Conservation (phyloP, 202 grass and related monocot species). For the Schoenoplectus triqueter region DNA sequence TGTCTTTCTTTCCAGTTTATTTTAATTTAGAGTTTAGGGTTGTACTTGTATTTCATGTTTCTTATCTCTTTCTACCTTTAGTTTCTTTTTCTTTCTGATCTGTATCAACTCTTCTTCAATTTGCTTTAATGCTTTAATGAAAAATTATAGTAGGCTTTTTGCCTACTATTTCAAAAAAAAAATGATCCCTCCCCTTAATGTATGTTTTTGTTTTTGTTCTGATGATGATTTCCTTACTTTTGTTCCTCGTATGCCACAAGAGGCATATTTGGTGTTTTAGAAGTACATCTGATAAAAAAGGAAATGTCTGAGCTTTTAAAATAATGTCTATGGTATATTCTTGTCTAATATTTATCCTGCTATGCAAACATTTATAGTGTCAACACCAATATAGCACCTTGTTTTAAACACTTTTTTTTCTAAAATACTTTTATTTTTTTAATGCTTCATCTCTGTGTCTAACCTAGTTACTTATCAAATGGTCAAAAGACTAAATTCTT, state of each 20-base stretch:
- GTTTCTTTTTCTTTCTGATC: too few relatives aligned
- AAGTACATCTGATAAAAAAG: neutral
- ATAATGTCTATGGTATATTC: slow-evolving; percentile 16
- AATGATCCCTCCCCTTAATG: neutral
- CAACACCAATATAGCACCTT: neutral
- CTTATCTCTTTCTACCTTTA: too few relatives aligned
- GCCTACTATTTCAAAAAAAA: too few relatives aligned
- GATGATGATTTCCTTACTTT: neutral
- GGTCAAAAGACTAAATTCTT: neutral
- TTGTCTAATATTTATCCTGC: neutral
- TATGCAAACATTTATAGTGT: neutral
- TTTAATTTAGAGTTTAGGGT: too few relatives aligned
- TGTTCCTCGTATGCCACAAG: neutral
- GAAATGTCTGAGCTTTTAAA: neutral
- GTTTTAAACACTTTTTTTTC: neutral
- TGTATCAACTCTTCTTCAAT: too few relatives aligned
- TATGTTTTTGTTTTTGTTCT: neutral
- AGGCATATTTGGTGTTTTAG: slow-evolving; percentile 7
- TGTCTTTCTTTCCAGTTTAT: too few relatives aligned
- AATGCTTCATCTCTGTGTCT: neutral
- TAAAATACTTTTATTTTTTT: neutral
- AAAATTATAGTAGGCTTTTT: too few relatives aligned
- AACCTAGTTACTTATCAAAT: neutral
- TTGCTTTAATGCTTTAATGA: too few relatives aligned
- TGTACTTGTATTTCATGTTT: too few relatives aligned